phyloP scores from a whole-genome alignment of 1,284 basidiomycete genomes.

The Erythrobasidium hasegawianum region DNA sequence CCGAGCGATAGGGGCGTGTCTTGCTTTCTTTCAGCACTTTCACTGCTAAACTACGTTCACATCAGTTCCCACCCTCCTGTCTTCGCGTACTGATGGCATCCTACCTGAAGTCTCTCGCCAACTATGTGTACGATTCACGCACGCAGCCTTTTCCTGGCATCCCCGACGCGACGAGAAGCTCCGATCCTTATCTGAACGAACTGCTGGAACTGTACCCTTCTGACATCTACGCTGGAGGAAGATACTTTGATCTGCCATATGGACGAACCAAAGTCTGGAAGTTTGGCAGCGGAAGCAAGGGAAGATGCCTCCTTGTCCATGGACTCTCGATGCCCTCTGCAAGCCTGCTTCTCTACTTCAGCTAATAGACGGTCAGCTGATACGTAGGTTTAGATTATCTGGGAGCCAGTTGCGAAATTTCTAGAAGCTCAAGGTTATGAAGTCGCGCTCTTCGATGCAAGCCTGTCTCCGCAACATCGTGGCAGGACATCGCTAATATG shows the following conservation, averaged over 20 bases:
- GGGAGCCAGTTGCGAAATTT: not conserved
- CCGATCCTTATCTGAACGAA: constrained; percentile 1
- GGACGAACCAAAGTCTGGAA: not conserved
- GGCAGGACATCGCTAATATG: no score
- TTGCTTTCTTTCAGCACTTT: no score
- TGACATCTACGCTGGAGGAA: constrained; percentile 7
- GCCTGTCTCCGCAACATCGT: no score
- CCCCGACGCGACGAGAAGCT: not conserved
- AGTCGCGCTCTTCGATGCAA: constrained; percentile 1
- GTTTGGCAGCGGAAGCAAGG: not conserved
- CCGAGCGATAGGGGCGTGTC: no score
- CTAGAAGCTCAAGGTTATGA: not conserved
- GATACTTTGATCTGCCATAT: not conserved
- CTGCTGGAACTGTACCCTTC: constrained; percentile 1
- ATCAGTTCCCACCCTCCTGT: no score
- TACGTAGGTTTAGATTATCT: not conserved
- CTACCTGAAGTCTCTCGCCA: no score
- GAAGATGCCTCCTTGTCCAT: not conserved
- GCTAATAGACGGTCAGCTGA: not conserved
- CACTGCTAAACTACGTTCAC: no score
- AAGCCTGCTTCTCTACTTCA: not conserved
- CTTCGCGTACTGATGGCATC: no score
- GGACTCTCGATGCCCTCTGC: not conserved
- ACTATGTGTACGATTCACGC: not conserved
- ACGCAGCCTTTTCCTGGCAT: not conserved